phyloP scores from a whole-genome alignment of 2,329 filamentous ascomycete genomes.

The Blastomyces parvus region DNA sequence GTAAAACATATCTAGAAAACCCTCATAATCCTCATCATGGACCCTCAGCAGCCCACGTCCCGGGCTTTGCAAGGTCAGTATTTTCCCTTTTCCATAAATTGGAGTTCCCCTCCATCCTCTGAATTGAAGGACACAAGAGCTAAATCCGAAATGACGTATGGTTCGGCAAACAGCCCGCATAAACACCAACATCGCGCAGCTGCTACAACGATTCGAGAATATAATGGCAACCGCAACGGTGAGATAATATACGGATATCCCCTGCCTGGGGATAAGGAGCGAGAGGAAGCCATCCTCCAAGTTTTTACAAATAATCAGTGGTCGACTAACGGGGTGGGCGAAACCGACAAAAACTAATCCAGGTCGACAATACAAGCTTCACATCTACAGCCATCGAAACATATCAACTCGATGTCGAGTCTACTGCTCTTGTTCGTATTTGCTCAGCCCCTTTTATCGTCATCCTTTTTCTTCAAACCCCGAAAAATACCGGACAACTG shows the following conservation, averaged over 20 bases:
- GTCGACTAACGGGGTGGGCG: not conserved
- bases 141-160: not conserved
- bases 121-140: not conserved
- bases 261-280: not conserved
- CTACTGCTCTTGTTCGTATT: constrained; percentile 45
- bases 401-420: constrained; percentile 51
- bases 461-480: not conserved
- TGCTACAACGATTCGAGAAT: constrained; percentile 47
- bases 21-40: constrained; percentile 10
- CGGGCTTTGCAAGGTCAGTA: constrained; percentile 16
- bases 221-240: constrained; percentile 47
- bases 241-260: constrained; percentile 12
- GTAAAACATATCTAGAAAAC: not conserved
- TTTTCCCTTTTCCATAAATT: constrained; percentile 10
- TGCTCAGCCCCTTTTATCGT: not conserved
- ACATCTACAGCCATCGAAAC: constrained; percentile 48
- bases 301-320: not conserved
- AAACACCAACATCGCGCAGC: constrained; percentile 36
- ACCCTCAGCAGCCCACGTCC: constrained; percentile 16
- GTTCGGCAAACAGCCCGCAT: constrained; percentile 31
- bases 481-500: not conserved
- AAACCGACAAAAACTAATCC: not conserved
- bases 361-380: constrained; percentile 45
- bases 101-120: constrained; percentile 15
- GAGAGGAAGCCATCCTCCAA: not conserved